A percentile compares a stretch with the other conserved stretches of the same genome.
Evolutionary conservation across 495 filamentous ascomycete species (phyloP).

Genomic region (Rhypophila decipiens): DNA sequence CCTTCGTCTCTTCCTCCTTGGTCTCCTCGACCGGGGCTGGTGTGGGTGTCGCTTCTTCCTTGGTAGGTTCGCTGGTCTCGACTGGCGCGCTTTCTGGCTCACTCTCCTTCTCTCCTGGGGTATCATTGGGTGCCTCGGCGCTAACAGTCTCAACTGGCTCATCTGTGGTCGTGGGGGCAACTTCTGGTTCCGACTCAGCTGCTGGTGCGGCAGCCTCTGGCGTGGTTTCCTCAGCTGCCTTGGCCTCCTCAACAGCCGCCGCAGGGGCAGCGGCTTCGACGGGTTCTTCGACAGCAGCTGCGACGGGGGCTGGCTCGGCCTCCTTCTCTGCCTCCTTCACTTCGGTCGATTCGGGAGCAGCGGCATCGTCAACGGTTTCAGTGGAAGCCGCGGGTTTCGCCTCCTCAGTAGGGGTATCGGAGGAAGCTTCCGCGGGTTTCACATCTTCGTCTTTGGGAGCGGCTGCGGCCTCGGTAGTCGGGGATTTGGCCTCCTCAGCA

Average conservation of each 20-base stretch:
- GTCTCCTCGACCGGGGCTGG: not conserved
- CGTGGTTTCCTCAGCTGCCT: constrained; percentile 8
- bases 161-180: not conserved
- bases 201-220: not conserved
- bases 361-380: not conserved
- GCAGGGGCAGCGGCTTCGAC: constrained; percentile 8
- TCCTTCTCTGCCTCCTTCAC: constrained; percentile 8
- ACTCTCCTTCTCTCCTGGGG: not conserved
- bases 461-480: not conserved
- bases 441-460: not conserved
- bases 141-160: not conserved
- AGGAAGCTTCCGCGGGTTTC: not conserved
- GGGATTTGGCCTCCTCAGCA: not conserved
- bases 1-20: constrained; percentile 11
- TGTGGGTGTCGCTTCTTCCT: not conserved
- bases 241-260: constrained; percentile 5
- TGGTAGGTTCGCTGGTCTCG: not conserved
- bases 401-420: not conserved
- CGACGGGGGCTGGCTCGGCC: constrained; percentile 2
- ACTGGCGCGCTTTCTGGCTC: constrained; percentile 6
- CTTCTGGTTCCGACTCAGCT: constrained; percentile 7
- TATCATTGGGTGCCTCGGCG: not conserved
- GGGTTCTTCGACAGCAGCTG: constrained; percentile 2
- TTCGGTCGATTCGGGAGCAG: not conserved
- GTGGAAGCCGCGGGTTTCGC: not conserved